A percentile compares a stretch with the other conserved stretches of the same genome.
Evolutionary conservation across 768 basidiomycete genomes (phyloP).

Genomic region (Tubosaeta sp.): DNA sequence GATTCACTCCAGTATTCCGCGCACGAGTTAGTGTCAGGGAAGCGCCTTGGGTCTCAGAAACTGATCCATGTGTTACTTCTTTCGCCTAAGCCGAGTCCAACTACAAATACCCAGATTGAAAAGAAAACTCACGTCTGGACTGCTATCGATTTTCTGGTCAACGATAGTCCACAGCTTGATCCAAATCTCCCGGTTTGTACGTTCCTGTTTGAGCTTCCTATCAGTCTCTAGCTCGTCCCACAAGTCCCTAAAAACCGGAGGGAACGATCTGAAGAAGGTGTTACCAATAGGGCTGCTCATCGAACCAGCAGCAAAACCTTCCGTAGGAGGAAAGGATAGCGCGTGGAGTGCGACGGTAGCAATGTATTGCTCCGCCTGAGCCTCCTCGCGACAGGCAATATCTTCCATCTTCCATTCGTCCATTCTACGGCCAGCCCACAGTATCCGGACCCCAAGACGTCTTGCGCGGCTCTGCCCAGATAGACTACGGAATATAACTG

Average conservation of each 20-base stretch:
- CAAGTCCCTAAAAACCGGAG: conserved; percentile 77
- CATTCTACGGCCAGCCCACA: conserved; percentile 61
- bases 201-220: conserved; percentile 58
- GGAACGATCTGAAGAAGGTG: conserved; percentile 77
- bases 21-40: conserved; percentile 1
- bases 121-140: conserved; percentile 38
- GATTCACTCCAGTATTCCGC: conserved; percentile 17
- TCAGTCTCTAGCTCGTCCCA: conserved; percentile 84
- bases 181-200: conserved; percentile 68
- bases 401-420: conserved; percentile 80
- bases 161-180: conserved; percentile 58
- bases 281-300: conserved; percentile 42
- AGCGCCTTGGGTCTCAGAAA: conserved; percentile 13
- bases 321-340: conserved; percentile 58
- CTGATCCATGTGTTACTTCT: conserved; percentile 18
- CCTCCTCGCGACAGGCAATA: conserved; percentile 70
- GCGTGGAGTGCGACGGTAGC: conserved; percentile 82
- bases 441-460: conserved; percentile 65
- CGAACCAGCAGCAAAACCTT: conserved; percentile 59
- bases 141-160: conserved; percentile 49
- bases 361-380: conserved; percentile 88
- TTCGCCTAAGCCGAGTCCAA: conserved; percentile 14
- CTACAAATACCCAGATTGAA: not conserved
- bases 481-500: conserved; percentile 59
- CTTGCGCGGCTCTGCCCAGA: conserved; percentile 73